Evolutionary conservation across 1,139 yeast genomes (phyloP), one percentile per base, ranked within the genome.

Genomic region (Blastobotrys petasosporus): DNA sequence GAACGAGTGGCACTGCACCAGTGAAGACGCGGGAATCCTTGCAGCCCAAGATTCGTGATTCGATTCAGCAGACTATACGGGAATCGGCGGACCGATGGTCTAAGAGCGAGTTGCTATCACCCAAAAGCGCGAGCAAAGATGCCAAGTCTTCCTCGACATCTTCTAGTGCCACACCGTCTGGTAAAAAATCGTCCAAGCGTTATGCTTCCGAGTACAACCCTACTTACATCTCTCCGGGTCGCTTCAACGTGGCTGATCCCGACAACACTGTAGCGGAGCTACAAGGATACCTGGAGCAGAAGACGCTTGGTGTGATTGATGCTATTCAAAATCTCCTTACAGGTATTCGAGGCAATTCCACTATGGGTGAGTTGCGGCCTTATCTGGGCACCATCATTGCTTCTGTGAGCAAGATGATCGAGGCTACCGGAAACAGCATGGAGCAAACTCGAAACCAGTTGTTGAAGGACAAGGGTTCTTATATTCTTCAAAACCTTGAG

Each of bases 351-450:
- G 63, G 58, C 34, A 82, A 83, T 56, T 81, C 87, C 2, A 83
- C 86, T 0, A 78, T 84, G 55, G 88, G 87, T 6, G 82, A 80
- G 47, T 73, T 92, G 53, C 75, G 92, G 51, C 74, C 71, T 1
- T 85, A 85, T 48, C 83, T 95, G 1, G 69, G 68, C 53, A 87
- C 85, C 23, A 88, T 90, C 51, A 80, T 83, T 45, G 73, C 67
- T 45, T 94, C 86, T 37, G 90, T 90, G 32, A 74, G 78, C 36
- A 90, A 84, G 61, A 90, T 92, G 94, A 81, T 90, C 2, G 90
- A 82, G 54, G 96, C 96, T 37, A 87, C 97, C 2, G 81, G 84
- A 56, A 79, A 82, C 3, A 82, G 95, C 28, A 87, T 90, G 95
- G 77, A 81, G 54, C 96, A 87, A 68, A 83, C 94, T 31, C 77